Percentiles rank a stretch among this genome's conserved stretches.
Conservation (phyloP, 208 protist species). For the Crithidia mellificae region DNA sequence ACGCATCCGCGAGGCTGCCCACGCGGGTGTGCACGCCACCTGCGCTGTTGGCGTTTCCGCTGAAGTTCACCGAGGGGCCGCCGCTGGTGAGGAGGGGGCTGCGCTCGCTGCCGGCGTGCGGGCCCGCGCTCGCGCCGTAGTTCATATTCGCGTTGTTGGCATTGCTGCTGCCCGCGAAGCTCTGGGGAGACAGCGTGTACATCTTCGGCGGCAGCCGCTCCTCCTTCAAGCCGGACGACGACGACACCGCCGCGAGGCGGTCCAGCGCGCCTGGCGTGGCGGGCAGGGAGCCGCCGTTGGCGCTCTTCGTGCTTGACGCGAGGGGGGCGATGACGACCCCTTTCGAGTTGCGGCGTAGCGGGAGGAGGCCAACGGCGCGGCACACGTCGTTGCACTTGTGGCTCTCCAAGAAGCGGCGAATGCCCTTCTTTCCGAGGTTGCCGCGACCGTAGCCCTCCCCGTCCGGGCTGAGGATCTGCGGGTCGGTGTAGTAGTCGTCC, state of each 20-base stretch:
- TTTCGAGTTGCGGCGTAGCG: conserved; percentile 34
- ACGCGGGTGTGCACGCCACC: conserved; percentile 3
- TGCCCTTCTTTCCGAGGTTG: conserved; percentile 83
- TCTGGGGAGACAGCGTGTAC: conserved; percentile 23
- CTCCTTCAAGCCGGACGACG: conserved; percentile 20
- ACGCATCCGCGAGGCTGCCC: conserved; percentile 8
- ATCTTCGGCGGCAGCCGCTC: conserved; percentile 57
- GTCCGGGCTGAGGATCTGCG: conserved; percentile 83
- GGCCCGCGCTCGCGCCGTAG: too few relatives aligned
- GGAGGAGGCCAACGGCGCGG: conserved; percentile 54
- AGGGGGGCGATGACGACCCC: conserved; percentile 39
- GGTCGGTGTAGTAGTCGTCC: conserved; percentile 81
- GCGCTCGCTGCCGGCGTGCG: not conserved
- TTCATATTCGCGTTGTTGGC: not conserved
- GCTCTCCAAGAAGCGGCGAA: conserved; percentile 75
- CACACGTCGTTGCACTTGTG: conserved; percentile 81
- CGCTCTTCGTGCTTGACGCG: conserved; percentile 2
- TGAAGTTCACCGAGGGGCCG: not conserved
- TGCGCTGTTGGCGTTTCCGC: not conserved
- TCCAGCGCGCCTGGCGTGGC: conserved; percentile 12
- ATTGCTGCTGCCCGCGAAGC: not conserved
- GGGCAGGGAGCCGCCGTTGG: conserved; percentile 9
- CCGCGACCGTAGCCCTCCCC: conserved; percentile 81
- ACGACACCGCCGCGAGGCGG: conserved; percentile 2
- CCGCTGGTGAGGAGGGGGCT: not conserved